phyloP scores from a whole-genome alignment of 306 rosid species.

The Purshia tridentata region DNA sequence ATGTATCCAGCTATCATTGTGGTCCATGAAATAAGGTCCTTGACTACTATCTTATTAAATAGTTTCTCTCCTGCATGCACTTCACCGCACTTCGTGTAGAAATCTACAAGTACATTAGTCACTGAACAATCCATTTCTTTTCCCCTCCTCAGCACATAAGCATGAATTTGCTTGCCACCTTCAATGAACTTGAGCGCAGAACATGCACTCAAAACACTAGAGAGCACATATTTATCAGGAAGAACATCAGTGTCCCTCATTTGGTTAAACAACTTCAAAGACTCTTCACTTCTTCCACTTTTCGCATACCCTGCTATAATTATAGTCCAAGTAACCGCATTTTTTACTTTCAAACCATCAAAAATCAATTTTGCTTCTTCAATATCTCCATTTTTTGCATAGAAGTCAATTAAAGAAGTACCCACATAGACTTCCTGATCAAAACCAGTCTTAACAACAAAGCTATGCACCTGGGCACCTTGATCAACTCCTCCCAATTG shows the following conservation, averaged over 20 bases:
- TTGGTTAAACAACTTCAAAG: slow-evolving; percentile 59
- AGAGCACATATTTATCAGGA: slow-evolving; percentile 71
- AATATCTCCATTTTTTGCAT: slow-evolving; percentile 52
- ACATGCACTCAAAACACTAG: slow-evolving; percentile 80
- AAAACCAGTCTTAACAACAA: slow-evolving; percentile 58
- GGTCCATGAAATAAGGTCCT: slow-evolving; percentile 79
- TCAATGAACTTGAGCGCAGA: slow-evolving; percentile 57
- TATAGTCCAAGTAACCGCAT: slow-evolving; percentile 75
- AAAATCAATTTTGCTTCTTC: slow-evolving; percentile 67
- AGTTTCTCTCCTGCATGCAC: slow-evolving; percentile 52
- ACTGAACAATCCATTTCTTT: slow-evolving; percentile 64
- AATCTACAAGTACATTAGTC: slow-evolving; percentile 70
- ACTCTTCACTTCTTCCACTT: slow-evolving; percentile 62
- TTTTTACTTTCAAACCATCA: slow-evolving; percentile 51
- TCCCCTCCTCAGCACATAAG: slow-evolving; percentile 59
- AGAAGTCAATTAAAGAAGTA: slow-evolving; percentile 77
- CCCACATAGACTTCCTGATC: slow-evolving; percentile 73
- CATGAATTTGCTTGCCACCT: slow-evolving; percentile 87
- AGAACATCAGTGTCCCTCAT: slow-evolving; percentile 51
- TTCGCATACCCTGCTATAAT: slow-evolving; percentile 65
- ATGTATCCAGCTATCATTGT: slow-evolving; percentile 89
- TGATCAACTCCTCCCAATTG: slow-evolving; percentile 45
- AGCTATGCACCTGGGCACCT: slow-evolving; percentile 65
- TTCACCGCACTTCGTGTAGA: slow-evolving; percentile 72
- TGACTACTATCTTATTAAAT: slow-evolving; percentile 49